Base-by-base conservation (phyloP, 345 rosid species). In the Capsella bursapastoris region DNA sequence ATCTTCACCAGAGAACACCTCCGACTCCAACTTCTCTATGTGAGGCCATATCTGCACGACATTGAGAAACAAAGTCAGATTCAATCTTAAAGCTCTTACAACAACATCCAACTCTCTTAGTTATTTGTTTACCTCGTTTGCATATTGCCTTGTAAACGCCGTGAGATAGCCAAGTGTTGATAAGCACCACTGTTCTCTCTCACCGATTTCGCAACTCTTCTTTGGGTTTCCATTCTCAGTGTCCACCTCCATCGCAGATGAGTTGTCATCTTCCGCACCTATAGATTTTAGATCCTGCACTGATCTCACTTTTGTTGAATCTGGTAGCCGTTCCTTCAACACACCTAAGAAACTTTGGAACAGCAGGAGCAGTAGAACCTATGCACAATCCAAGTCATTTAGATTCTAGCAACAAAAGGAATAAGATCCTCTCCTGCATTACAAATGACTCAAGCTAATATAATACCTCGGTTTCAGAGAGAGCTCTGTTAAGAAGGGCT, bases 181-280 rank as follows among this genome's bases (percentile, higher is more conserved):
- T 64, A 92, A 77, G 78, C 98, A 95, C 99, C 98, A 92, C 64
- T 95, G 99, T 78, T 86, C 92, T 57, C 80, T 88, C 79, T 95
- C 98, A 45, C 97, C 88, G 3, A 92, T 71, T 49, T 68, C 87
- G 29, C 88, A 73, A 83, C 85, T 87, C 72, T 78, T 86, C 67
- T 86, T 83, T 14, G 85, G 75, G 74, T 62, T 83, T 70, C 84
- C 96, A 73, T 85, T 85, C 74, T 85, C 97, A 31, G 78, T 78
- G 55, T 89, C 98, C 72, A 95, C 82, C 31, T 92, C 99, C 99
- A 95, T 90, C 18, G 86, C 82, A 45, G 81, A 72, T 25, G 87
- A 87, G 12, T 64, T 73, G 80, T 83, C 89, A 82, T 88, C 78
- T 68, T 87, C 96, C 0, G 57, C 81, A 44, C 68, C 71, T 57